Evolutionary conservation across 164 flowering plant genomes (phyloP).

Genomic region (Piper longum): DNA sequence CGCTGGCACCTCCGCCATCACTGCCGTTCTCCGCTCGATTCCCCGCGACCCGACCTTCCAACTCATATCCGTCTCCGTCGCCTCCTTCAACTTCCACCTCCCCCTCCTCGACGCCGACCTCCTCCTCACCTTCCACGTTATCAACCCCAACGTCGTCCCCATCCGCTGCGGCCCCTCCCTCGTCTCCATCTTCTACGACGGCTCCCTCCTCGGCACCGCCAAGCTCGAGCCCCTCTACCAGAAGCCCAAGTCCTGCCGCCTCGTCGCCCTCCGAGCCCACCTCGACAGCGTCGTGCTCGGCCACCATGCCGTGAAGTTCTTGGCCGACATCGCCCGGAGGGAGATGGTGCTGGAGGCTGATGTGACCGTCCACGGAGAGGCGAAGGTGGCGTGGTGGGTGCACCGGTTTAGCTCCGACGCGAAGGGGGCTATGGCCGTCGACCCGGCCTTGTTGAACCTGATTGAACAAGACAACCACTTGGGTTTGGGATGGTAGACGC

Average conservation of each 20-base stretch:
- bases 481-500: constrained; percentile 14
- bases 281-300: constrained; percentile 49
- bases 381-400: constrained; percentile 64
- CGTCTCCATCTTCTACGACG: constrained; percentile 73
- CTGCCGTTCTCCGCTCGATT: constrained; percentile 23
- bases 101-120: constrained; percentile 60
- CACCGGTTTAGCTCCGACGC: constrained; percentile 63
- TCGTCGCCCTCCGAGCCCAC: constrained; percentile 54
- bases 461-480: constrained; percentile 59
- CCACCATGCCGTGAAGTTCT: constrained; percentile 30
- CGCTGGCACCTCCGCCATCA: constrained; percentile 40
- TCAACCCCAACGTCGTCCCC: constrained; percentile 75
- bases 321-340: constrained; percentile 50
- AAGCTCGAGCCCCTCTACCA: constrained; percentile 60
- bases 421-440: constrained; percentile 56
- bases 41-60: constrained; percentile 74
- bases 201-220: constrained; percentile 60
- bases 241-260: constrained; percentile 43
- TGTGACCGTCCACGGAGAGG: constrained; percentile 53
- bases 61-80: constrained; percentile 51
- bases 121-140: constrained; percentile 71
- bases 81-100: constrained; percentile 51
- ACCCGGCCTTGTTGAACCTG: constrained; percentile 70
- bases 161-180: constrained; percentile 53
- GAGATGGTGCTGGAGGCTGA: constrained; percentile 69